Conservation (phyloP, 2,329 filamentous ascomycete species). For the Cladophialophora bantiana region DNA sequence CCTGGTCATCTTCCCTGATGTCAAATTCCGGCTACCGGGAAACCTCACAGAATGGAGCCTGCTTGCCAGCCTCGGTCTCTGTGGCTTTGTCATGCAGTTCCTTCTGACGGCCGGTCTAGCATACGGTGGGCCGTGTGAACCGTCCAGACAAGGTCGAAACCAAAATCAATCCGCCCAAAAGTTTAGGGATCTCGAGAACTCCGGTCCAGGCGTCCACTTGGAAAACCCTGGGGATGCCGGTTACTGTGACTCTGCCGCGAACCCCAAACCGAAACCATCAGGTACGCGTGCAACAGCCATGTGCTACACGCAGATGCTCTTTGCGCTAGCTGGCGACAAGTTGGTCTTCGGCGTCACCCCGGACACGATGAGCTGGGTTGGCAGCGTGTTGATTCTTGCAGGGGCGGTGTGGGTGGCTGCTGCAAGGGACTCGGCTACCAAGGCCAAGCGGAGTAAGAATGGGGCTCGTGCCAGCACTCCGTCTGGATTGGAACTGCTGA, state of each 20-base stretch:
- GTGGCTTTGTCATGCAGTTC: slow-evolving; percentile 86
- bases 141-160: slow-evolving; percentile 1
- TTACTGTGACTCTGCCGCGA: slow-evolving; percentile 36
- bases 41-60: slow-evolving; percentile 69
- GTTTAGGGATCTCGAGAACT: slow-evolving; percentile 27
- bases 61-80: slow-evolving; percentile 71
- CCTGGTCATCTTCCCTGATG: slow-evolving; percentile 63
- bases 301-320: slow-evolving; percentile 74
- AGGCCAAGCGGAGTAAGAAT: slow-evolving; percentile 37
- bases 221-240: background rate
- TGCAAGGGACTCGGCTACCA: slow-evolving; percentile 51
- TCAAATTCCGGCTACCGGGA: slow-evolving; percentile 64
- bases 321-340: slow-evolving; percentile 70
- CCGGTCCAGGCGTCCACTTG: slow-evolving; percentile 6
- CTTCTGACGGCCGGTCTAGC: slow-evolving; percentile 79
- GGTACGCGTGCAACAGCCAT: slow-evolving; percentile 67
- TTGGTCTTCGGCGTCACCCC: slow-evolving; percentile 68
- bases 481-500: slow-evolving; percentile 18
- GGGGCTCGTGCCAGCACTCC: background rate
- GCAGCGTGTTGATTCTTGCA: slow-evolving; percentile 69
- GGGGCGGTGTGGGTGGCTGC: slow-evolving; percentile 70
- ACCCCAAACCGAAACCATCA: slow-evolving; percentile 30
- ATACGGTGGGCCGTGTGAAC: slow-evolving; percentile 67
- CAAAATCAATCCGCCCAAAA: slow-evolving; percentile 6
- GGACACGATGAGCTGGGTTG: slow-evolving; percentile 64